Evolutionary conservation across 208 protist genomes (phyloP), one percentile per base, ranked within the genome.

Genomic region (Herpetomonas muscarum): DNA sequence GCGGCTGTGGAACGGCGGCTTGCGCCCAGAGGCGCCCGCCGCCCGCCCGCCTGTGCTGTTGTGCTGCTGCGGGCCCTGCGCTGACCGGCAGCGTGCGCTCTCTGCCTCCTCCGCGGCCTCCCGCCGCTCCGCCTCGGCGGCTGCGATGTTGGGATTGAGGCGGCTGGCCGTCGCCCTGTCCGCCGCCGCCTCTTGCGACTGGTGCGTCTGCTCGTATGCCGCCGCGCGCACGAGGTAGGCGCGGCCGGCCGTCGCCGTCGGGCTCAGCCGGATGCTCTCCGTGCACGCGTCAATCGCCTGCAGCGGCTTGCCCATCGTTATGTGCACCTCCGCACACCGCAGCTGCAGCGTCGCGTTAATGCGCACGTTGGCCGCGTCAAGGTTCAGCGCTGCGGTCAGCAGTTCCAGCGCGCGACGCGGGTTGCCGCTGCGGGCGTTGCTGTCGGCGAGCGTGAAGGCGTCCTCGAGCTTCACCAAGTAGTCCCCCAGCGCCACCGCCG

Each of bases 401-500:
- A 75, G 29, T n/a, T 47, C 42, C 34, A 88, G 36, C 17, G 65
- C 84, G 9, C 57, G 34, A 4, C 17, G 48, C 60, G 72, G 80
- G 32, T 79, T 47, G 10, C 64, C 46, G 9, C 51, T 37, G 22
- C 51, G 46, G 49, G 84, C 61, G 22, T 68, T 53, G 17, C 29
- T 32, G 24, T 74, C 59, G 30, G 84, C 52, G 10, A 34, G 12
- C 9, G 67, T 28, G 25, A 89, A 52, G 53, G 76, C 54, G 31
- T 85, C 76, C 68, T 93, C 89, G 9, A 84, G 53, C 1, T 67
- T 52, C 1, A 89, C 67, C 34, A 96, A 61, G 48, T 88, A 86
- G 50, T 82, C 63, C 24, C 78, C 86, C 17, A 96, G 67, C 6
- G 68, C 13, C 49, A 87, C 49, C 9, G 85, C 86, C 12, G 84